phyloP scores from a whole-genome alignment of 306 rosid species.

The Neltuma alba region DNA sequence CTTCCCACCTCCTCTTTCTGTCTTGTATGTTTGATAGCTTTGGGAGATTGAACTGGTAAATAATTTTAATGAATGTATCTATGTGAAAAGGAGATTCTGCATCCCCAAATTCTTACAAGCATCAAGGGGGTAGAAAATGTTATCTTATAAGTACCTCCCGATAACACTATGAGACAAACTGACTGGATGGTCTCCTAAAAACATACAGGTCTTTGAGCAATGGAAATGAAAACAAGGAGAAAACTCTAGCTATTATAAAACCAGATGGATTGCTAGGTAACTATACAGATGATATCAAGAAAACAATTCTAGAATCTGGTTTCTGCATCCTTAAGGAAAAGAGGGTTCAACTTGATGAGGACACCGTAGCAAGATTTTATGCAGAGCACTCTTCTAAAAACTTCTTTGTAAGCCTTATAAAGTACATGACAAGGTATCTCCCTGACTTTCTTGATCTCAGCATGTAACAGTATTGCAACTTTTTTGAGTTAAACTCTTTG shows the following conservation, averaged over 20 bases:
- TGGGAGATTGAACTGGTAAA: slow-evolving; percentile 17
- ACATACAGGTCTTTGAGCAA: slow-evolving; percentile 51
- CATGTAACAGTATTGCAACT: slow-evolving; percentile 15
- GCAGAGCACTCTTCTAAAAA: slow-evolving; percentile 74
- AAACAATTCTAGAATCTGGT: slow-evolving; percentile 57
- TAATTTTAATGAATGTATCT: slow-evolving; percentile 8
- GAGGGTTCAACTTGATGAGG: slow-evolving; percentile 65
- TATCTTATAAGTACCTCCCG: too few species aligned
- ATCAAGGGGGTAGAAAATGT: slow-evolving; percentile 1
- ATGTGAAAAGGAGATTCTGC: not conserved
- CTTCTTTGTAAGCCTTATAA: slow-evolving; percentile 68
- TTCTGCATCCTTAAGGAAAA: slow-evolving; percentile 60
- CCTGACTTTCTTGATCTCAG: not conserved
- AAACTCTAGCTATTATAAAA: slow-evolving; percentile 76
- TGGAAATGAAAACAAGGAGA: slow-evolving; percentile 46
- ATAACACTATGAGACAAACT: too few species aligned
- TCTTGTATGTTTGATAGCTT: slow-evolving; percentile 14
- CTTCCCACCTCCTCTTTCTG: not conserved
- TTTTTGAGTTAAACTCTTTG: not conserved
- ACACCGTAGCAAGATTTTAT: slow-evolving; percentile 56
- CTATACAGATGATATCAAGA: slow-evolving; percentile 61
- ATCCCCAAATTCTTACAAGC: not conserved
- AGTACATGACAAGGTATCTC: slow-evolving; percentile 84
- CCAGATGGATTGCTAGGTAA: slow-evolving; percentile 84
- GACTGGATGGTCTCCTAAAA: slow-evolving; percentile 7